These are phyloP conservation scores for Fusarium setosum DNA, from an alignment of 2,329 filamentous ascomycete genomes.

Conservation along the genomic window DNA sequence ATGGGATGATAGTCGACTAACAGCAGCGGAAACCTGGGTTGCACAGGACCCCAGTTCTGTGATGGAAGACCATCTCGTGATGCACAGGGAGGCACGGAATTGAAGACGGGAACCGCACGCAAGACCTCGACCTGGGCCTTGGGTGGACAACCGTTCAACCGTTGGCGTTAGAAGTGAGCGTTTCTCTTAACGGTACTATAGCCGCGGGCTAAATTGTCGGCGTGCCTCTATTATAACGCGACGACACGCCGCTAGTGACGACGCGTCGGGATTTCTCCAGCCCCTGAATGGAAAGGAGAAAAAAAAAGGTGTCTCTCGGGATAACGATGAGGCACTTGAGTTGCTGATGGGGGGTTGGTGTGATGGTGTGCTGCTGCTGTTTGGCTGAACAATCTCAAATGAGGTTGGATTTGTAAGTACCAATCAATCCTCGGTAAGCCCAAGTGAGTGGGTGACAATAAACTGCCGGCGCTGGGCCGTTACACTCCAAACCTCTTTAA, in stretches of 20 bases:
- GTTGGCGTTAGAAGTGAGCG: background rate
- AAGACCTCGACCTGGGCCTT: background rate
- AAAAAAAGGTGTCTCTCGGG: slow-evolving; percentile 17
- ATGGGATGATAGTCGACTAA: slow-evolving; percentile 18
- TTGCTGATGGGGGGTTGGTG: slow-evolving; percentile 24
- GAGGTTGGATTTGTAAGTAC: slow-evolving; percentile 8
- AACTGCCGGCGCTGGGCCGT: background rate
- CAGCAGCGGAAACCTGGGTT: background rate
- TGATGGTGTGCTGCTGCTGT: slow-evolving; percentile 14
- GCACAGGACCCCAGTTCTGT: background rate
- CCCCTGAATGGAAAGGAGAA: slow-evolving; percentile 28
- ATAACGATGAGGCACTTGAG: slow-evolving; percentile 19
- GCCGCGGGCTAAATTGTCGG: background rate
- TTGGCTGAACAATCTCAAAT: slow-evolving; percentile 19
- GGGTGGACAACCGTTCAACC: slow-evolving; percentile 4
- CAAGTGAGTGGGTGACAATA: slow-evolving; percentile 12
- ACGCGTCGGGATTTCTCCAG: slow-evolving; percentile 17
- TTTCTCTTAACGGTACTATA: slow-evolving; percentile 2
- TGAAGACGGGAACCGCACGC: background rate
- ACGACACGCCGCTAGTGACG: slow-evolving; percentile 17
- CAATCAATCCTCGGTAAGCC: background rate
- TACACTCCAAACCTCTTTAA: background rate
- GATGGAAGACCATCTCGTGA: background rate
- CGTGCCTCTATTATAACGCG: slow-evolving; percentile 19
- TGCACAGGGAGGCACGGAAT: slow-evolving; percentile 6